These are phyloP conservation scores for Fusarium lyarnte DNA, from an alignment of 2,329 filamentous ascomycete species.

Conservation along the genomic window DNA sequence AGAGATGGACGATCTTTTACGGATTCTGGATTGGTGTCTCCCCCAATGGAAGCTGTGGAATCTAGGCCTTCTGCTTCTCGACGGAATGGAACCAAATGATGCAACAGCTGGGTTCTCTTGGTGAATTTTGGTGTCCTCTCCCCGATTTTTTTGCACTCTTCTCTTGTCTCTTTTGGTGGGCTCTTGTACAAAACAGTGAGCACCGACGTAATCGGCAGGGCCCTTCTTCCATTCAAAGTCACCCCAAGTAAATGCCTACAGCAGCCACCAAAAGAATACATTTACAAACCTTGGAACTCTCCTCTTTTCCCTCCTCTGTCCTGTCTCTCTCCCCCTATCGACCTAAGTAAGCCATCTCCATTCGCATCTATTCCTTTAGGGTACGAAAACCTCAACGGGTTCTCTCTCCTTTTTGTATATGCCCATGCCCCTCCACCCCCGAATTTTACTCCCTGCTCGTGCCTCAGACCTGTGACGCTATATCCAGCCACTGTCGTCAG, in stretches of 20 bases:
- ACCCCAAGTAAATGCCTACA: not conserved
- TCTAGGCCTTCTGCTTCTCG: constrained; percentile 30
- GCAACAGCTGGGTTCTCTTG: constrained; percentile 23
- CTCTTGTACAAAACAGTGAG: constrained; percentile 33
- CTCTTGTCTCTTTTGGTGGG: constrained; percentile 23
- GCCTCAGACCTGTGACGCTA: constrained; percentile 32
- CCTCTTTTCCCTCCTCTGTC: not conserved
- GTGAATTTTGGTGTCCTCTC: constrained; percentile 1
- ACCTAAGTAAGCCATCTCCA: not conserved
- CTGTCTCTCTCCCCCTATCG: not conserved
- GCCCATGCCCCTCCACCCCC: not conserved
- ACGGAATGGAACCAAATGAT: constrained; percentile 38
- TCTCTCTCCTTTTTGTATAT: not conserved
- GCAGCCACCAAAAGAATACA: not conserved
- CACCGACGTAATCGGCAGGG: constrained; percentile 38
- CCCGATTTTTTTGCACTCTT: constrained; percentile 25
- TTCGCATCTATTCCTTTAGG: not conserved
- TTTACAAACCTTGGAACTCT: not conserved
- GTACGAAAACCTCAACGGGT: not conserved
- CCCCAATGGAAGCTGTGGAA: constrained; percentile 35
- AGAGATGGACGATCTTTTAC: constrained; percentile 25
- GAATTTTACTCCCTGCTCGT: constrained; percentile 26
- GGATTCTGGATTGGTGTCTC: constrained; percentile 21
- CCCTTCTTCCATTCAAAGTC: constrained; percentile 1
- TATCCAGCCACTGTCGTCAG: constrained; percentile 44